These are phyloP conservation scores for Sutorius australiensis DNA, from an alignment of 768 basidiomycete genomes.

Conservation along the genomic window DNA sequence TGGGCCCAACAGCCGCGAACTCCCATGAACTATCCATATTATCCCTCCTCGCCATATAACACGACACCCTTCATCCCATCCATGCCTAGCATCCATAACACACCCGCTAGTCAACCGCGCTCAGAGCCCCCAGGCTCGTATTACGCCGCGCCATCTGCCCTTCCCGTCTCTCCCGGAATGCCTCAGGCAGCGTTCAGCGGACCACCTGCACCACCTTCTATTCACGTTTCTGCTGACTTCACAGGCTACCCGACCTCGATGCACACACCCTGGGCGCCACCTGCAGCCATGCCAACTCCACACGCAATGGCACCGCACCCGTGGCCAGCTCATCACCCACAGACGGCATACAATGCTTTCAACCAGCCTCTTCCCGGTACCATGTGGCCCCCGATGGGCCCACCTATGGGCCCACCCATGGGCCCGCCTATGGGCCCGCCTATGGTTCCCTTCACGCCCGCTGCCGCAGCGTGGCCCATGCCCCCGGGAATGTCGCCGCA, in stretches of 20 bases:
- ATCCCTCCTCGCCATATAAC: constrained; percentile 38
- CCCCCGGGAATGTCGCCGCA: constrained; percentile 24
- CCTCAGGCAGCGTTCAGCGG: constrained; percentile 7
- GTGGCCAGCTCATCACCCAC: constrained; percentile 18
- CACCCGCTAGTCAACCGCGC: constrained; percentile 22
- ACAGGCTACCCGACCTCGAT: constrained; percentile 30
- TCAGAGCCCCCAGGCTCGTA: constrained; percentile 30
- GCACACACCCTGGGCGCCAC: constrained; percentile 26
- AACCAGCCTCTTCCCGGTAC: constrained; percentile 30
- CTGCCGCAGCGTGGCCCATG: constrained; percentile 26
- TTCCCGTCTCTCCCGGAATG: constrained; percentile 23
- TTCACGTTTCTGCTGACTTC: constrained; percentile 28
- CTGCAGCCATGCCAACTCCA: constrained; percentile 20
- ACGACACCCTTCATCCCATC: constrained; percentile 38
- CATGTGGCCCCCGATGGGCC: constrained; percentile 20
- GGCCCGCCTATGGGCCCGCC: neutral
- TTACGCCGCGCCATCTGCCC: constrained; percentile 29
- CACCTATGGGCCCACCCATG: constrained; percentile 6
- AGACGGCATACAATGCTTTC: constrained; percentile 28
- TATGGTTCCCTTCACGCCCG: constrained; percentile 24
- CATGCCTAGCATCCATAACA: constrained; percentile 26
- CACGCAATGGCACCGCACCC: constrained; percentile 18
- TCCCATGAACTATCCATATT: constrained; percentile 37
- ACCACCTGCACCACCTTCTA: neutral
- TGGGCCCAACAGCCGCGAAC: constrained; percentile 36